Evolutionary conservation across 352 stramenopile species (phyloP).

Genomic region (Saprolegnia diclina): DNA sequence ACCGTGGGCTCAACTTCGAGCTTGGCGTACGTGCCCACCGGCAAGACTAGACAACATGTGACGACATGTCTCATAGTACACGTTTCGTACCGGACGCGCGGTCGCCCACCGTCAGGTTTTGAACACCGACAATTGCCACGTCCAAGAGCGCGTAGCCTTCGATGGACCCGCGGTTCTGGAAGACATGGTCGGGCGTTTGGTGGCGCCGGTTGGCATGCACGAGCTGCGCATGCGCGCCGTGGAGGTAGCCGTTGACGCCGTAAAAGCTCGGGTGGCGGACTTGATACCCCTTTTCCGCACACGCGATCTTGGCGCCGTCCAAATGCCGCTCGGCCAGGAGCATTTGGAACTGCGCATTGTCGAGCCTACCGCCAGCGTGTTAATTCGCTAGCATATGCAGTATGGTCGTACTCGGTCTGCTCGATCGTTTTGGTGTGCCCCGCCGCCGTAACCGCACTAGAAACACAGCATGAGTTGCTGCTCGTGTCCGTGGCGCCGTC

Average conservation of each 20-base stretch:
- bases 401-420: constrained; percentile 51
- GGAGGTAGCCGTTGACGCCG: constrained; percentile 71
- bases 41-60: background rate
- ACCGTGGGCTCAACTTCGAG: constrained; percentile 53
- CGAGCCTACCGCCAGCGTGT: constrained; percentile 30
- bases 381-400: constrained; percentile 16
- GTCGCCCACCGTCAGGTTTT: constrained; percentile 34
- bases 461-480: background rate
- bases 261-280: constrained; percentile 62
- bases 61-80: background rate
- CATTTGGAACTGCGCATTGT: constrained; percentile 58
- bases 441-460: constrained; percentile 19
- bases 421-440: constrained; percentile 44
- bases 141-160: constrained; percentile 60
- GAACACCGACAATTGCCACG: constrained; percentile 42
- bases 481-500: background rate
- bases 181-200: constrained; percentile 47
- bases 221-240: constrained; percentile 58
- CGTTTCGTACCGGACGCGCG: constrained; percentile 28
- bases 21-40: constrained; percentile 39
- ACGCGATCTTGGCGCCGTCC: constrained; percentile 62
- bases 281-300: constrained; percentile 56
- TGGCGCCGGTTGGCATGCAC: constrained; percentile 50
- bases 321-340: constrained; percentile 60
- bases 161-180: constrained; percentile 45